Evolutionary conservation across 345 rosid genomes (phyloP).

Genomic region (Cardamine chenopodiifolia): DNA sequence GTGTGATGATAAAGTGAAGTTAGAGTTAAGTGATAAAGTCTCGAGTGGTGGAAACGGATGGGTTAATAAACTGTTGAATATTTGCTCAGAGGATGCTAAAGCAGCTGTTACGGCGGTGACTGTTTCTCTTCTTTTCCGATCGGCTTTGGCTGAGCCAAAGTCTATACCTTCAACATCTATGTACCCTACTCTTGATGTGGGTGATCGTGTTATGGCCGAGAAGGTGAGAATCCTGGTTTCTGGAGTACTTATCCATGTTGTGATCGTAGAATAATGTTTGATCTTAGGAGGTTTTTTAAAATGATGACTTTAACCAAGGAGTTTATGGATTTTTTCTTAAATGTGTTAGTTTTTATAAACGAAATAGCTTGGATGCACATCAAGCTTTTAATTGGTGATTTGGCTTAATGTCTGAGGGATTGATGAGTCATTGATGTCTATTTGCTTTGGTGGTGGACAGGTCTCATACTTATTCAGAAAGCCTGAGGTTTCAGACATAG

Average conservation of each 20-base stretch:
- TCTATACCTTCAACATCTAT: slow-evolving; percentile 83
- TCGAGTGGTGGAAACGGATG: slow-evolving; percentile 50
- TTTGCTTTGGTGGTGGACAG: slow-evolving; percentile 43
- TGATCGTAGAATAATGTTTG: background rate
- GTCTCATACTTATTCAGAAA: slow-evolving; percentile 79
- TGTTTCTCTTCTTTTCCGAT: slow-evolving; percentile 73
- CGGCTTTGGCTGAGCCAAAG: slow-evolving; percentile 80
- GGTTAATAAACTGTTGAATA: slow-evolving; percentile 58
- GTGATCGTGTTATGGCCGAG: slow-evolving; percentile 87
- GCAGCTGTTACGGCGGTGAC: slow-evolving; percentile 82
- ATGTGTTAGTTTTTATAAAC: background rate
- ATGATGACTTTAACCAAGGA: background rate
- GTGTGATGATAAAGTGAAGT: slow-evolving; percentile 33
- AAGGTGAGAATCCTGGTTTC: slow-evolving; percentile 54
- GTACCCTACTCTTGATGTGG: slow-evolving; percentile 85
- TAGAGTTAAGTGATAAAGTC: slow-evolving; percentile 45
- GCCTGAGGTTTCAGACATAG: slow-evolving; percentile 86
- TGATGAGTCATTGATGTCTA: background rate
- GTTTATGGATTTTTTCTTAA: background rate
- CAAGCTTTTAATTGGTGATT: background rate
- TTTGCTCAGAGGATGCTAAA: slow-evolving; percentile 82
- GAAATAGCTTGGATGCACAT: background rate
- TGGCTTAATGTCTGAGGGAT: background rate
- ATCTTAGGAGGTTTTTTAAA: background rate
- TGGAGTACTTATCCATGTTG: too few species aligned